A percentile compares a stretch with the other conserved stretches of the same genome.
Evolutionary conservation across 305 asterid genomes (phyloP).

Genomic region (Fraxinus sp.): DNA sequence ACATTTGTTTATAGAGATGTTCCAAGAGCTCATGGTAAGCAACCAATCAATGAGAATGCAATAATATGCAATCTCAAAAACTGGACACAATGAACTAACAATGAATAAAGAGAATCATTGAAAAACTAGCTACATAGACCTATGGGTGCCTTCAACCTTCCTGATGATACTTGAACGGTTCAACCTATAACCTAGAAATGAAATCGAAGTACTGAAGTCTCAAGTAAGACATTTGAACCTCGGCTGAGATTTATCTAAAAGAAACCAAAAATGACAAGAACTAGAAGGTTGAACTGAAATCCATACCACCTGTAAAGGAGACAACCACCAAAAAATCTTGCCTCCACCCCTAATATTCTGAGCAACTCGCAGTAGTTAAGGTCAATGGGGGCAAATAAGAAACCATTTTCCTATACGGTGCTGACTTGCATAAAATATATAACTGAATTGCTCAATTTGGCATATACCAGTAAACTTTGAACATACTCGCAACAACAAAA

Average conservation of each 20-base stretch:
- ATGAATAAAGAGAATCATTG: not conserved
- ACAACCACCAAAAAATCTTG: not conserved
- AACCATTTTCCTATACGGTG: conserved; percentile 13
- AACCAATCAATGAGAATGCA: not conserved
- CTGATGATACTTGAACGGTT: conserved; percentile 6
- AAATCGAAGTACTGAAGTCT: not conserved
- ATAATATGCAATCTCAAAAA: conserved; percentile 6
- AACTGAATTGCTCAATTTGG: not conserved
- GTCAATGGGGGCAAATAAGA: conserved; percentile 9
- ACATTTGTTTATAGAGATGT: not conserved
- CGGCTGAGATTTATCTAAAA: conserved; percentile 17
- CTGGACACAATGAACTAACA: not conserved
- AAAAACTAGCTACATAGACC: not conserved
- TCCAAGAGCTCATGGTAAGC: conserved; percentile 18
- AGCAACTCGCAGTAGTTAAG: conserved; percentile 4
- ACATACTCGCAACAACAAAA: conserved; percentile 15
- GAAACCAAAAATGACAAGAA: conserved; percentile 3
- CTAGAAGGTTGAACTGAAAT: not conserved
- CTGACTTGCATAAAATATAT: conserved; percentile 21
- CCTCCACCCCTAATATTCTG: conserved; percentile 11
- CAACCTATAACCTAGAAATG: conserved; percentile 7
- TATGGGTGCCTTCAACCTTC: not conserved
- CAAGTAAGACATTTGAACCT: conserved; percentile 15
- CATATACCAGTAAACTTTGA: not conserved
- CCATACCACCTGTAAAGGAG: not conserved